Percentiles rank a stretch among this genome's conserved stretches.
These are phyloP conservation scores for Juglanconis juglandina DNA, from an alignment of 2,329 filamentous ascomycete genomes.

Conservation along the genomic window DNA sequence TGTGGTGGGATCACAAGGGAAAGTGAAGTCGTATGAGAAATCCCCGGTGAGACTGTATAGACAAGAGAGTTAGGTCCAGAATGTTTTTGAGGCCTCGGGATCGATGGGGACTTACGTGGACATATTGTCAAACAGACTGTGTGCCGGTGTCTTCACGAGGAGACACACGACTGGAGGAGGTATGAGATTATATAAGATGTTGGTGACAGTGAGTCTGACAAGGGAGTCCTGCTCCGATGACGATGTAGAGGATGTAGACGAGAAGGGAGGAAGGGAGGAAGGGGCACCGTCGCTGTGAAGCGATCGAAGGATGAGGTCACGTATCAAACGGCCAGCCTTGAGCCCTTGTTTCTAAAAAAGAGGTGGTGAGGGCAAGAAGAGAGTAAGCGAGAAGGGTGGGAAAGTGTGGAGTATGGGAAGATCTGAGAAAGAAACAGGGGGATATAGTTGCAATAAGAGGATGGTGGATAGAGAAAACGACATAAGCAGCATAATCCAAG, in stretches of 20 bases:
- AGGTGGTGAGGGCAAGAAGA: neutral
- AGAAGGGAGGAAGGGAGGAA: neutral
- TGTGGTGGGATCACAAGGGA: conserved; percentile 50
- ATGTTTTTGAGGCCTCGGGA: neutral
- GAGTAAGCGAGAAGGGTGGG: conserved; percentile 4
- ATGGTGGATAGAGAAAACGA: conserved; percentile 12
- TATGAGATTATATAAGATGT: conserved; percentile 12
- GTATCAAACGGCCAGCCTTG: conserved; percentile 19
- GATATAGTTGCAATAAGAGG: neutral
- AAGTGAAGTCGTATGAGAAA: conserved; percentile 60
- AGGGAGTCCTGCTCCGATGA: conserved; percentile 18
- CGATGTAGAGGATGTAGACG: neutral
- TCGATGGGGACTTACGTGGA: conserved; percentile 36
- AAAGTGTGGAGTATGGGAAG: conserved; percentile 5
- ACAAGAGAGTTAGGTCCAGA: conserved; percentile 25
- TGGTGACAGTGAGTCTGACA: conserved; percentile 11
- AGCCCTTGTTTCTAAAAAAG: conserved; percentile 10
- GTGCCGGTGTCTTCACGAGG: conserved; percentile 3
- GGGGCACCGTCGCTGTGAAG: conserved; percentile 11
- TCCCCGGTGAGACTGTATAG: conserved; percentile 55
- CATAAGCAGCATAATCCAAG: conserved; percentile 8
- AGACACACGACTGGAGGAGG: conserved; percentile 10
- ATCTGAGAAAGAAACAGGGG: neutral
- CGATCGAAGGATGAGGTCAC: conserved; percentile 12
- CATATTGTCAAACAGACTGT: conserved; percentile 31